These are phyloP conservation scores for Fomitopsis schrenkii DNA, from an alignment of 1,284 basidiomycete species.

Conservation along the genomic window DNA sequence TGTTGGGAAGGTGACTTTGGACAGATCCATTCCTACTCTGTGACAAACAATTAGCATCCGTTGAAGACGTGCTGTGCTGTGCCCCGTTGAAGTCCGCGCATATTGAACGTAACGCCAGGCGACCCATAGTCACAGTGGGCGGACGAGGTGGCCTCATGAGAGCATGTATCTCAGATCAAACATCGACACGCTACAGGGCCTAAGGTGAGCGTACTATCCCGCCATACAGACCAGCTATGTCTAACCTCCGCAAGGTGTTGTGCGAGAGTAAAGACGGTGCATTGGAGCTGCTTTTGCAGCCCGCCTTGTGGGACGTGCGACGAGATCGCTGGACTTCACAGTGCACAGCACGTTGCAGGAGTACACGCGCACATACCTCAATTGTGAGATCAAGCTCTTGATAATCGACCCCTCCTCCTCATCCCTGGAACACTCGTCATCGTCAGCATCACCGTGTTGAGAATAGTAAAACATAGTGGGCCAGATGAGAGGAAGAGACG, in stretches of 20 bases:
- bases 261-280: background rate
- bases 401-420: constrained; percentile 83
- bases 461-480: constrained; percentile 23
- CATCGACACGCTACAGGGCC: background rate
- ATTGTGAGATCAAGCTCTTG: constrained; percentile 77
- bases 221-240: background rate
- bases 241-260: background rate
- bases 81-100: background rate
- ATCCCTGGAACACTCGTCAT: constrained; percentile 41
- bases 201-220: background rate
- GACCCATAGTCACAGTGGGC: background rate
- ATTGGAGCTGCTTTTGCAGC: background rate
- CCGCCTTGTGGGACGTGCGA: background rate
- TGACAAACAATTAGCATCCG: background rate
- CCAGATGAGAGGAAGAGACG: constrained; percentile 32
- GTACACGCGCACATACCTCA: constrained; percentile 48
- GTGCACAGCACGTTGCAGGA: background rate
- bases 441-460: constrained; percentile 6
- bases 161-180: background rate
- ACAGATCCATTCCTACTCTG: constrained; percentile 94
- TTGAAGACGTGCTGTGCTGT: background rate
- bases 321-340: background rate
- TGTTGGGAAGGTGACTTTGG: constrained; percentile 89
- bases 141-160: background rate
- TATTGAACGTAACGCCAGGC: background rate